phyloP scores from a whole-genome alignment of 1,284 basidiomycete genomes.

The Neolentinus lepideus region DNA sequence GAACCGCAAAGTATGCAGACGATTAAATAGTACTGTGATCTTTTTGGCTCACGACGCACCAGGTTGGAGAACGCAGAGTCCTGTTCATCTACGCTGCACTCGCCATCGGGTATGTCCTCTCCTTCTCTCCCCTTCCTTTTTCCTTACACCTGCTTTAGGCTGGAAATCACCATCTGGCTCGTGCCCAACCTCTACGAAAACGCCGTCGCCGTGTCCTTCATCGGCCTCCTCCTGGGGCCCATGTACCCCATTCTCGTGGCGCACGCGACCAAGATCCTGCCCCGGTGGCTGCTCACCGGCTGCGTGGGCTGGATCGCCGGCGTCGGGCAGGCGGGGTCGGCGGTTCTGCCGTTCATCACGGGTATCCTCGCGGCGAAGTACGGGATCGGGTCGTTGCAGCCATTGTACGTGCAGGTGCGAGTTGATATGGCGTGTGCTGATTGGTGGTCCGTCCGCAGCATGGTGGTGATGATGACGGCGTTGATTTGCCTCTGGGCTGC shows the following conservation, averaged over 20 bases:
- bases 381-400: conserved; percentile 50
- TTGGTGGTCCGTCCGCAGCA: conserved; percentile 16
- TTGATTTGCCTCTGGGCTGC: conserved; percentile 37
- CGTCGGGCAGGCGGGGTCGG: conserved; percentile 61
- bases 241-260: conserved; percentile 36
- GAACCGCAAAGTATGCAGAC: conserved; percentile 38
- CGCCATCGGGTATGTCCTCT: conserved; percentile 41
- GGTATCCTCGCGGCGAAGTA: conserved; percentile 46
- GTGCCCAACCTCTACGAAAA: conserved; percentile 24
- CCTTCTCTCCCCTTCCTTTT: neutral
- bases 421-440: neutral
- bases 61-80: conserved; percentile 48
- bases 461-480: conserved; percentile 36
- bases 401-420: conserved; percentile 35
- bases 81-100: conserved; percentile 45
- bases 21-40: neutral
- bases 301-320: conserved; percentile 65
- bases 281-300: conserved; percentile 53
- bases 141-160: conserved; percentile 7
- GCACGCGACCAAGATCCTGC: conserved; percentile 47
- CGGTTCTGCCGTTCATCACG: conserved; percentile 59
- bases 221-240: conserved; percentile 19
- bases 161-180: conserved; percentile 32
- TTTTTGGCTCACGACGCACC: conserved; percentile 4
- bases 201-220: conserved; percentile 28